Percentiles rank a stretch among this genome's conserved stretches.
phyloP scores from a whole-genome alignment of 768 basidiomycete species.

The Termitomyces sp. region DNA sequence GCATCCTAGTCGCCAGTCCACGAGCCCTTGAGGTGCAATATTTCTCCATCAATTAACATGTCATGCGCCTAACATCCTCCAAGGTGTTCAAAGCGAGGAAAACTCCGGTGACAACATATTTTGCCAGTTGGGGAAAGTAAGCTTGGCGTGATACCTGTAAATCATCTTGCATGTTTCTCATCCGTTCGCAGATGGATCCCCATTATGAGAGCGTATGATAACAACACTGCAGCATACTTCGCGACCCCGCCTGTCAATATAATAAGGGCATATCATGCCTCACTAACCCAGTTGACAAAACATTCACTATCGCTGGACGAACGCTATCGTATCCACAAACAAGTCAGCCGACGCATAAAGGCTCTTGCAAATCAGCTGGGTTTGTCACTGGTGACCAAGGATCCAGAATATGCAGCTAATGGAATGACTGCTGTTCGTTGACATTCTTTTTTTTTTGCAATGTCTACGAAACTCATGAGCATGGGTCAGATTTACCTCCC shows the following conservation, averaged over 20 bases:
- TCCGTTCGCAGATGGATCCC: conserved; percentile 62
- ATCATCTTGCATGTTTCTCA: neutral
- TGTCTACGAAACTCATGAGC: neutral
- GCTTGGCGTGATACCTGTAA: conserved; percentile 4
- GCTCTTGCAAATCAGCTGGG: conserved; percentile 59
- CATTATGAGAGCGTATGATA: conserved; percentile 84
- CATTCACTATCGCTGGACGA: conserved; percentile 59
- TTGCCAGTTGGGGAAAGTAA: conserved; percentile 81
- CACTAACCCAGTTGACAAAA: conserved; percentile 63
- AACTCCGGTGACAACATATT: conserved; percentile 65
- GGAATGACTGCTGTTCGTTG: conserved; percentile 78
- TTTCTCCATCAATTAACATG: neutral
- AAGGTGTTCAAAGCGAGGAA: conserved; percentile 56
- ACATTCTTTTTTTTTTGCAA: neutral
- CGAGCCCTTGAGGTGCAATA: conserved; percentile 56
- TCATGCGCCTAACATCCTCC: neutral
- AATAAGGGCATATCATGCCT: conserved; percentile 79
- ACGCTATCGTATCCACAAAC: conserved; percentile 67
- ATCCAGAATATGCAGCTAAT: conserved; percentile 61
- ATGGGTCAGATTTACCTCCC: conserved; percentile 61
- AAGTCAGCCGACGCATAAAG: conserved; percentile 62
- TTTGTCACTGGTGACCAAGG: conserved; percentile 59
- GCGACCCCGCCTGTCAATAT: conserved; percentile 88
- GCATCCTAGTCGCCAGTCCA: conserved; percentile 71
- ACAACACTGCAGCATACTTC: conserved; percentile 75